Base-by-base conservation (phyloP, 805 yeast genomes). In the Starmera dryadoides region DNA sequence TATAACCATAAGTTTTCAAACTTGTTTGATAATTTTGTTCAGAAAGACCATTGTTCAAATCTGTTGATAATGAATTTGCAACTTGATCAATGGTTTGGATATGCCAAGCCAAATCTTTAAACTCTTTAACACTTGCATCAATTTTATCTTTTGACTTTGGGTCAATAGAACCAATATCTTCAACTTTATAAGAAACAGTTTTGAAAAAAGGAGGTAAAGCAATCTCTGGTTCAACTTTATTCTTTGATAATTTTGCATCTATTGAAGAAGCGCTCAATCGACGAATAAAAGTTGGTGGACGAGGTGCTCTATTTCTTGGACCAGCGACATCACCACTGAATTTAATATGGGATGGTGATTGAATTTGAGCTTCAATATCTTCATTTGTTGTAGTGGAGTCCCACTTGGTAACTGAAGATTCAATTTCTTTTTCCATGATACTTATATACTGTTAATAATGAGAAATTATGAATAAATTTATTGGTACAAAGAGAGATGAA, bases 171-270 rank as follows among this genome's bases (percentile, higher is more conserved):
- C 30, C 20, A 16, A 43, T 43, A 37, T 50, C 56, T 26, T 62
- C 68, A 26, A 64, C 58, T 18, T 49, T 58, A 46, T 64, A 64
- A 25, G 68, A 63, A 9, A 66, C 52, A 0, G 71, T 60, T 36
- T 55, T 63, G 53, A 60, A 66, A 35, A 60, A 47, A 6, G 64
- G 58, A 8, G 71, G 71, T 35, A 66, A 50, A 3, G 54, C 60
- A 18, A 50, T 44, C 7, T 47, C 52, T 5, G 68, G 65, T 17
- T 51, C 47, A 4, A 49, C 53, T 25, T 44, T 47, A 4, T 10
- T 23, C 26, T 17, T 36, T 30, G 40, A 30, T 17, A 40, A n/a
- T 6, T 33, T 16, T 11, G 42, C 22, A 11, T 35, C 43, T 14
- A 28, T 28, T 6, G 30, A 28, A 7, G 30, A 6, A 28, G 30